Base-by-base conservation (phyloP, 768 basidiomycete genomes). In the Calocybe cyanea region DNA sequence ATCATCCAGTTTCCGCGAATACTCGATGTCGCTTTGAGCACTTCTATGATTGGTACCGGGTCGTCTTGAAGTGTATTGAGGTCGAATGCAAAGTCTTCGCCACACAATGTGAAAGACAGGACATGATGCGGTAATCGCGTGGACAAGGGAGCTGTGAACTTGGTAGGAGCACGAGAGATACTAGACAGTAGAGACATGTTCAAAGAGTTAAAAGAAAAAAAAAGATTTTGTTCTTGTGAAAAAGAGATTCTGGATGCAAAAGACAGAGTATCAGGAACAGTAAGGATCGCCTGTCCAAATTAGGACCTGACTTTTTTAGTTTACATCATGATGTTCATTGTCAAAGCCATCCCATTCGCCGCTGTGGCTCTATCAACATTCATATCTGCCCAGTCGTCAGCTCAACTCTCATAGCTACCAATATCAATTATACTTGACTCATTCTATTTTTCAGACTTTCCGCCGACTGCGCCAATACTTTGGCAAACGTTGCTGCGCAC, bases 1-100 rank as follows among this genome's bases (percentile, higher is more conserved):
- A 73, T 63, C 69, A 82, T 74, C 77, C 80, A 83, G 48, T 67
- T 75, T 21, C 69, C 76, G 39, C 72, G 67, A 50, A 77, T 77
- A 36, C 71, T 70, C 4, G 62, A 59, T 2, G 75, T 69, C 4
- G 59, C 48, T 46, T 68, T 72, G 4, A 83, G 63, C 8, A 80
- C 57, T 32, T 66, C 59, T 28, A 80, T 76, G 41, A 78, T 69
- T 7, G 65, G 58, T 21, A 54, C 50, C 6, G 76, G 73, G 55
- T 79, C 64, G n/a, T 64, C 62, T 46, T 70, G 66, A 14, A 78
- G 64, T 14, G 60, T 49, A 2, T 66, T 57, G 13, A 81, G 68
- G 51, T 77, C 69, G 52, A 66, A 73, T 7, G 56, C 59, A 33
- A 76, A 66, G 10, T 56, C 54, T 58, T 74, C 69, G 21, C 73